Conservation (phyloP, 2,329 filamentous ascomycete genomes). For the Lojkania enalia region DNA sequence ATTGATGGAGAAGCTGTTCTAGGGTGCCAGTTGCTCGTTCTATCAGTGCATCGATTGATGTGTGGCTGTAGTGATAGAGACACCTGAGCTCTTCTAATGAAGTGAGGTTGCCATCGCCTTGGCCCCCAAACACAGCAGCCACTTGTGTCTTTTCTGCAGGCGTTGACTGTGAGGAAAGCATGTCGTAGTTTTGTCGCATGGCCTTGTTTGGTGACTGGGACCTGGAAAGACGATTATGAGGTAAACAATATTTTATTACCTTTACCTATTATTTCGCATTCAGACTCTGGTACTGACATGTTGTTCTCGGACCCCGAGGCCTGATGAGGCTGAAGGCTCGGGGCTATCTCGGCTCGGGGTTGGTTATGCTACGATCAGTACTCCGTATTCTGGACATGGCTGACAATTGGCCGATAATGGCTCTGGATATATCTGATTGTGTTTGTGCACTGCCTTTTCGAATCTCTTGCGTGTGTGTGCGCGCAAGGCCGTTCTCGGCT, state of each 20-base stretch:
- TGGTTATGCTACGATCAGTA: neutral
- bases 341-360: neutral
- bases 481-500: neutral
- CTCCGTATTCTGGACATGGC: neutral
- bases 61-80: constrained; percentile 6
- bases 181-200: neutral
- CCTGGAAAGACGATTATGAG: neutral
- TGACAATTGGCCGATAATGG: neutral
- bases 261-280: neutral
- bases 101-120: constrained; percentile 9
- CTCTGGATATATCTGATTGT: neutral
- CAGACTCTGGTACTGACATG: neutral
- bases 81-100: constrained; percentile 6
- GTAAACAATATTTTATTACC: neutral
- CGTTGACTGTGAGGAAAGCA: neutral
- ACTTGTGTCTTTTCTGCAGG: neutral
- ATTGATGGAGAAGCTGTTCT: neutral
- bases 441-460: neutral
- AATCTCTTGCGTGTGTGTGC: neutral
- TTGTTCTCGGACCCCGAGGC: neutral
- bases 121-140: constrained; percentile 18
- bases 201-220: neutral
- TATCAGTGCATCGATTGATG: constrained; percentile 3
- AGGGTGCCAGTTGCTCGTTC: neutral
- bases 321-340: neutral